Conservation (phyloP, 2,329 filamentous ascomycete species). For the Fusarium neocosmosporiellum region DNA sequence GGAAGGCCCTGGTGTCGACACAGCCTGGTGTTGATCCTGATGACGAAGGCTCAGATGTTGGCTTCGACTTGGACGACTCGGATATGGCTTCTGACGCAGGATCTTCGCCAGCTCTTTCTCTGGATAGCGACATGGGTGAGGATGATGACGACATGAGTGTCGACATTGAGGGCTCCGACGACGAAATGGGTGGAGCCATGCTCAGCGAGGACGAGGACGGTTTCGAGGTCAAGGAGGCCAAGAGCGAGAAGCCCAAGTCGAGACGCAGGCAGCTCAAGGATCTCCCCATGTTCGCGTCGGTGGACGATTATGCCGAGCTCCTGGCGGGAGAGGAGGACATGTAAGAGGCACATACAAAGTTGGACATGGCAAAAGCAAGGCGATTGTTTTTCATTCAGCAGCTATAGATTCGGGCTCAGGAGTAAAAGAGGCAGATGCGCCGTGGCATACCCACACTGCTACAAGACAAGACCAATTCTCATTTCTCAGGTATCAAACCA, state of each 20-base stretch:
- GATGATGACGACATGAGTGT: constrained; percentile 56
- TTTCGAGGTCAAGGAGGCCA: constrained; percentile 72
- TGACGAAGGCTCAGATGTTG: constrained; percentile 63
- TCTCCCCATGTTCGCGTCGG: constrained; percentile 91
- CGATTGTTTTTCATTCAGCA: constrained; percentile 28
- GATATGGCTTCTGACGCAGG: constrained; percentile 63
- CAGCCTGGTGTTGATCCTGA: constrained; percentile 70
- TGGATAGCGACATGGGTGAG: constrained; percentile 60
- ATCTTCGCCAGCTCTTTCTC: constrained; percentile 47
- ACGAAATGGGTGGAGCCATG: constrained; percentile 58
- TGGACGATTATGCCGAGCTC: constrained; percentile 91
- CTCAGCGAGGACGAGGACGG: constrained; percentile 55
- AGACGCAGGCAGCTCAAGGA: constrained; percentile 88
- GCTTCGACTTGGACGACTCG: constrained; percentile 61
- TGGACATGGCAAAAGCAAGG: constrained; percentile 14
- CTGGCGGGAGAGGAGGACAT: constrained; percentile 76
- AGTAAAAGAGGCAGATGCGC: constrained; percentile 31
- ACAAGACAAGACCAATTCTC: constrained; percentile 13
- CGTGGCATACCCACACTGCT: constrained; percentile 5
- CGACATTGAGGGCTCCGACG: constrained; percentile 56
- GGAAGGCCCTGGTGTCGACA: constrained; percentile 88
- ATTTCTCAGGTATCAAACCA: constrained; percentile 62
- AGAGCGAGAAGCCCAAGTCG: constrained; percentile 58
- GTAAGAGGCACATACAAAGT: constrained; percentile 29
- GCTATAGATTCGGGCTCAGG: constrained; percentile 25